A percentile compares a stretch with the other conserved stretches of the same genome.
phyloP scores from a whole-genome alignment of 768 basidiomycete species.

The Lentinula edodes region DNA sequence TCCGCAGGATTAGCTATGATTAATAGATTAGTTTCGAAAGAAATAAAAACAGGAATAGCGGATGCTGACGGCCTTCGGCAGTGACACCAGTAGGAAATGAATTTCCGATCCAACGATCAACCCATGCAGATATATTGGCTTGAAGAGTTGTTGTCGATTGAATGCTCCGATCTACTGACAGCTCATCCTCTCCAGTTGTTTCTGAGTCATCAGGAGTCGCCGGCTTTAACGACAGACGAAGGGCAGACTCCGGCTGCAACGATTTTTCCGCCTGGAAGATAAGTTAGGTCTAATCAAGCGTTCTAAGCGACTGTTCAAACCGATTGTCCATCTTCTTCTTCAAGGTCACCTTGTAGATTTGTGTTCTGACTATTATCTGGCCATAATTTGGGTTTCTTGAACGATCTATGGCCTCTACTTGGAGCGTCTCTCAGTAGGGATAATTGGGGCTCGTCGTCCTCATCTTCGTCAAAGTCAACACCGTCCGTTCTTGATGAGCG shows the following conservation, averaged over 20 bases:
- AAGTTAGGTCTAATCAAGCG: not conserved
- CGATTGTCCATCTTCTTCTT: conserved; percentile 2
- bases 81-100: not conserved
- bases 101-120: conserved; percentile 2
- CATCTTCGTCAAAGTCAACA: not conserved
- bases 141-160: not conserved
- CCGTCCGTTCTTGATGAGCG: not conserved
- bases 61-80: conserved; percentile 4
- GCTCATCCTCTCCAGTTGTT: conserved; percentile 1
- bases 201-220: conserved; percentile 2
- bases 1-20: not conserved
- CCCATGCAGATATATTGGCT: not conserved
- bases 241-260: conserved; percentile 5
- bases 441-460: not conserved
- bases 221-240: conserved; percentile 6
- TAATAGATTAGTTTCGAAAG: not conserved
- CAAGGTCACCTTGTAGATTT: not conserved
- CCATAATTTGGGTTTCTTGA: conserved; percentile 3
- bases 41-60: not conserved
- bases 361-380: not conserved
- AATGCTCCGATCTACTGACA: not conserved
- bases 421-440: not conserved
- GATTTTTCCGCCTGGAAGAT: not conserved
- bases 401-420: not conserved
- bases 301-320: not conserved